These are phyloP conservation scores for Cercospora sojina DNA, from an alignment of 2,329 filamentous ascomycete species.

Conservation along the genomic window DNA sequence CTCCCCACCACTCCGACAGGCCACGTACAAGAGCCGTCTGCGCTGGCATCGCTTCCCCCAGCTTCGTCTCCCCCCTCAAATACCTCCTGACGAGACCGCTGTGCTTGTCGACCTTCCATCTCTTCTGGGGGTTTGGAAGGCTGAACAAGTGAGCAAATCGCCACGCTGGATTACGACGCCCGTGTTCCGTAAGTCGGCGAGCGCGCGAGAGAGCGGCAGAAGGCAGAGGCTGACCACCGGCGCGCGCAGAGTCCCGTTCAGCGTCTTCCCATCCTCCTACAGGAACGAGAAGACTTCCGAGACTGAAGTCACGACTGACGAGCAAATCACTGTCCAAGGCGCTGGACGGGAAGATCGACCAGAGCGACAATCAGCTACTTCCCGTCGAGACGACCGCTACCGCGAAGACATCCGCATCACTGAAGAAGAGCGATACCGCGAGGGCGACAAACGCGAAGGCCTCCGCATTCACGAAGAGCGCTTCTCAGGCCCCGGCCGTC, in stretches of 20 bases:
- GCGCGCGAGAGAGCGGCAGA: not conserved
- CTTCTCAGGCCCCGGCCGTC: conserved; percentile 31
- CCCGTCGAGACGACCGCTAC: conserved; percentile 66
- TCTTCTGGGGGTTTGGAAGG: conserved; percentile 49
- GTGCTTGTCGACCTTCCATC: conserved; percentile 31
- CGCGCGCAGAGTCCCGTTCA: conserved; percentile 74
- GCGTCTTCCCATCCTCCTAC: conserved; percentile 99
- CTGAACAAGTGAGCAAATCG: conserved; percentile 72
- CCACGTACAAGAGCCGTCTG: conserved; percentile 7
- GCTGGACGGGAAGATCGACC: conserved; percentile 96
- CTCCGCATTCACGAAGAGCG: conserved; percentile 34
- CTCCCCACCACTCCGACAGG: not conserved
- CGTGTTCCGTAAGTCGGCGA: conserved; percentile 66
- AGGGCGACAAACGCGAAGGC: conserved; percentile 52
- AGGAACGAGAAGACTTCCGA: conserved; percentile 65
- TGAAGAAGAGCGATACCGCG: conserved; percentile 71
- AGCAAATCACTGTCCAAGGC: conserved; percentile 76
- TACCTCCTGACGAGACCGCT: conserved; percentile 16
- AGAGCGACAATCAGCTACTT: conserved; percentile 66
- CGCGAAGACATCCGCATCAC: conserved; percentile 79
- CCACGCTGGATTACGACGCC: conserved; percentile 99
- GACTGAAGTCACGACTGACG: conserved; percentile 79
- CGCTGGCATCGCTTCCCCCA: conserved; percentile 1
- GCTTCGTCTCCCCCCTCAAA: not conserved
- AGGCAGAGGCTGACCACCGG: conserved; percentile 7